Evolutionary conservation across 306 rosid species (phyloP).

Genomic region (Trichosanthes truncata): DNA sequence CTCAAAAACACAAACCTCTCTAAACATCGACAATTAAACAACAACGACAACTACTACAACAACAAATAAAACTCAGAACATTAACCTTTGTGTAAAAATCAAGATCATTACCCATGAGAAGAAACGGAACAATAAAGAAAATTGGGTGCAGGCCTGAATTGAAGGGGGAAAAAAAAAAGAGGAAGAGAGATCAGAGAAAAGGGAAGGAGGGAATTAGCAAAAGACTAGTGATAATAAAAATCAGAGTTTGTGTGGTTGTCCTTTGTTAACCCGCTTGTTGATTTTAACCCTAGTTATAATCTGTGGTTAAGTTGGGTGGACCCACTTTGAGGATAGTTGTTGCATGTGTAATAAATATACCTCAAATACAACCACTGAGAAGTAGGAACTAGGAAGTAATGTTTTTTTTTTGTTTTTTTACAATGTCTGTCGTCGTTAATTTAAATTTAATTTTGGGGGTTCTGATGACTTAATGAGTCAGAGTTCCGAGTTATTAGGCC

Average conservation of each 20-base stretch:
- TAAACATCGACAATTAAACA: neutral
- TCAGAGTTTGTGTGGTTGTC: slow-evolving; percentile 3
- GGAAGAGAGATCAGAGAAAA: neutral
- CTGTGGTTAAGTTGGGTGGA: slow-evolving; percentile 8
- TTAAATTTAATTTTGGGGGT: neutral
- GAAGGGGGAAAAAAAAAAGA: neutral
- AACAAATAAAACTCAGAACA: neutral
- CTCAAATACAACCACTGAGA: neutral
- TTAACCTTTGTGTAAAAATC: neutral
- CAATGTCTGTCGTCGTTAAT: neutral
- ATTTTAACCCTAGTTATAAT: slow-evolving; percentile 14
- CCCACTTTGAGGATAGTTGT: slow-evolving; percentile 4
- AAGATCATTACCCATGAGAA: neutral
- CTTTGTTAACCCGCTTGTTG: slow-evolving; percentile 9
- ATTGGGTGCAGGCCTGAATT: neutral
- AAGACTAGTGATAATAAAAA: neutral
- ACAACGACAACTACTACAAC: neutral
- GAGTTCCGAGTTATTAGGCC: neutral
- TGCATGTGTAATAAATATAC: slow-evolving; percentile 11
- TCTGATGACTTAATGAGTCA: neutral
- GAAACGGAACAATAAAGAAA: neutral
- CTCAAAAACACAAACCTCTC: neutral
- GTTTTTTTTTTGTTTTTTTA: no score
- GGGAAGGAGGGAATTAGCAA: neutral
- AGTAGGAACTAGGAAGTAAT: neutral